Evolutionary conservation across 2,329 filamentous ascomycete species (phyloP), one percentile per base, ranked within the genome.

Genomic region (Fusarium tupiense): DNA sequence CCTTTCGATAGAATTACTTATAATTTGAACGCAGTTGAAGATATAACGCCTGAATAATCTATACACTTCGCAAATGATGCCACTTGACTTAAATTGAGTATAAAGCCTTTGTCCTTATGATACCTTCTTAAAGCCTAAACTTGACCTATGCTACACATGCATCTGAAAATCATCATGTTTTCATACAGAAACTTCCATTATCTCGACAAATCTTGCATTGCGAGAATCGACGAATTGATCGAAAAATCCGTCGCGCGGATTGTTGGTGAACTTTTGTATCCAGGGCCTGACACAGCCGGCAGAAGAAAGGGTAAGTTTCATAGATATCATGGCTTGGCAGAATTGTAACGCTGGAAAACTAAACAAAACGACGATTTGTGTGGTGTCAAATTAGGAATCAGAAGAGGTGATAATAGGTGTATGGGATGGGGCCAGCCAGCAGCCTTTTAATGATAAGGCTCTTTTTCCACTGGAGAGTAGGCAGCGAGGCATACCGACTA

Each of bases 281-380:
- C 31, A 52, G 5, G 49, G 31, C 11, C 14, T 52, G 8, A 52
- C 49, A 52, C 16, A 0, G 17, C 49, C 31, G 11, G 22, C 2
- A 52, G 29, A 35, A 35, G 31, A 35, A 24, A 52, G 11, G 3
- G 1, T 10, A 20, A 12, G 16, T 1, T 24, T 14, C 5, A 17
- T 20, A 24, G 17, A 13, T 52, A 22, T 2, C 49, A 52, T 35
- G 10, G 6, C 6, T n/a, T 49, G 10, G 7, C 4, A 33, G 4
- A 4, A 19, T 33, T 19, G 14, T 0, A 50, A 9, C 8, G 14
- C 5, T n/a, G 3, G 47, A 6, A 0, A 1, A 35, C 6, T 12
- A 1, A 19, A 2, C 4, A 33, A n/a, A 33, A 5, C 0, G 16
- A 2, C 0, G 8, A 24, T 13, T 11, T 20, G 4, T 52, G 1